Percentiles rank a stretch among this genome's conserved stretches.
phyloP scores from a whole-genome alignment of 2,329 filamentous ascomycete genomes.

The Alternaria ethzedia region DNA sequence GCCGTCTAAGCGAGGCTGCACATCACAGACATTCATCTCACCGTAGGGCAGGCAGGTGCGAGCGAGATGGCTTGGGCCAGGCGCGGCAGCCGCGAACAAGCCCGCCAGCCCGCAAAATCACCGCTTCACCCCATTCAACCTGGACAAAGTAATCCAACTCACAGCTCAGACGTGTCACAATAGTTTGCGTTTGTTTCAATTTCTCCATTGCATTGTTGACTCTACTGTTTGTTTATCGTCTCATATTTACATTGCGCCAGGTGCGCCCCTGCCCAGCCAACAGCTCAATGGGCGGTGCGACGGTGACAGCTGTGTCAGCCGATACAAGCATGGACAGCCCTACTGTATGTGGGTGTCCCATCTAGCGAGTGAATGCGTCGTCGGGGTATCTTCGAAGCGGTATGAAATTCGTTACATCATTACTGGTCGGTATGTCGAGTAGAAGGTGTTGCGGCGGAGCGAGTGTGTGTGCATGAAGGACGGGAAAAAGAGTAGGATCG shows the following conservation, averaged over 20 bases:
- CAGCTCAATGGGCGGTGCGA: background rate
- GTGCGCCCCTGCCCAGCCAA: background rate
- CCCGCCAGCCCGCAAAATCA: conserved; percentile 5
- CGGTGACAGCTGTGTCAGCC: background rate
- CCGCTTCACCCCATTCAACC: background rate
- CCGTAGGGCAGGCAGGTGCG: background rate
- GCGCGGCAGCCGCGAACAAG: conserved; percentile 1
- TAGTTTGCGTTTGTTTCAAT: conserved; percentile 2
- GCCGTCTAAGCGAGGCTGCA: background rate
- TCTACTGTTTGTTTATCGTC: conserved; percentile 2
- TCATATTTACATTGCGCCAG: conserved; percentile 7
- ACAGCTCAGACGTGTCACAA: conserved; percentile 1
- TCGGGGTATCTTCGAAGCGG: conserved; percentile 35
- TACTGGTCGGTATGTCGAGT: conserved; percentile 10
- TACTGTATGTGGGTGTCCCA: conserved; percentile 4
- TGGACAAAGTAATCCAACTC: background rate
- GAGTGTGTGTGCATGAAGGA: conserved; percentile 19
- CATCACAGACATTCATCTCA: background rate
- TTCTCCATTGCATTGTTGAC: background rate
- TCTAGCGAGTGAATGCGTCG: conserved; percentile 29
- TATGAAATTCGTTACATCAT: conserved; percentile 29
- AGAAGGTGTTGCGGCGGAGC: conserved; percentile 11
- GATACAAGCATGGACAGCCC: background rate
- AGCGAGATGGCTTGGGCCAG: background rate
- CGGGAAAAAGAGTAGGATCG: conserved; percentile 14